A percentile compares a stretch with the other conserved stretches of the same genome.
Conservation (phyloP, 2,329 filamentous ascomycete genomes). For the Emmonsiellopsis sp. region DNA sequence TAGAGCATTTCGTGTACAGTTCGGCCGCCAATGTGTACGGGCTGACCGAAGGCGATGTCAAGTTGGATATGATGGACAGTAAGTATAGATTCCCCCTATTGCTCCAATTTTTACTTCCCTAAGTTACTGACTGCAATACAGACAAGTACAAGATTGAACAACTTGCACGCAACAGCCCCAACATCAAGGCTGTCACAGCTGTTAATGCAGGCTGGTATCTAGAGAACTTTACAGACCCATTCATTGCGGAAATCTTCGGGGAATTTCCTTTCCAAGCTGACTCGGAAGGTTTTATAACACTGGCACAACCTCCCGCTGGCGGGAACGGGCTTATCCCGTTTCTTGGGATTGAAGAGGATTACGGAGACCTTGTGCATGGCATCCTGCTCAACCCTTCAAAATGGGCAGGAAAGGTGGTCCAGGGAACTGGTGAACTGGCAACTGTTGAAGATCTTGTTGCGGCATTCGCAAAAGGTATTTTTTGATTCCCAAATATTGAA, state of each 20-base stretch:
- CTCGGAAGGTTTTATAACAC: slow-evolving; percentile 1
- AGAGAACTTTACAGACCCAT: background rate
- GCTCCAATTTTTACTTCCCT: background rate
- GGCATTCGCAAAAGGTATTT: background rate
- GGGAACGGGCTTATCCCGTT: background rate
- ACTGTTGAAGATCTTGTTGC: background rate
- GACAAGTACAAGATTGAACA: slow-evolving; percentile 3
- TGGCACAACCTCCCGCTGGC: background rate
- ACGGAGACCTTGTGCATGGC: slow-evolving; percentile 2
- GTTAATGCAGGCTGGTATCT: slow-evolving; percentile 3
- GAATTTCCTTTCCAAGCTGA: slow-evolving; percentile 1
- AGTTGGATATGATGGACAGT: slow-evolving; percentile 3
- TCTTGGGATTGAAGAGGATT: slow-evolving; percentile 3
- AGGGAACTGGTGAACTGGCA: background rate
- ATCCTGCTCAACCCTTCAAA: background rate
- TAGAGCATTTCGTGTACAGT: slow-evolving; percentile 4
- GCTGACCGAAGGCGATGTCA: background rate
- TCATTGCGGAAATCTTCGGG: slow-evolving; percentile 1
- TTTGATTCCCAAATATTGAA: background rate
- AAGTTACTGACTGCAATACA: background rate
- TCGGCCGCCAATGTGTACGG: background rate
- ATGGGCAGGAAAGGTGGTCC: background rate
- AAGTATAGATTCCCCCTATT: background rate
- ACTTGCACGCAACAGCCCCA: background rate
- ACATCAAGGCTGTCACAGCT: slow-evolving; percentile 1